phyloP scores from a whole-genome alignment of 2,329 filamentous ascomycete species.

The Didymella keratinophila region DNA sequence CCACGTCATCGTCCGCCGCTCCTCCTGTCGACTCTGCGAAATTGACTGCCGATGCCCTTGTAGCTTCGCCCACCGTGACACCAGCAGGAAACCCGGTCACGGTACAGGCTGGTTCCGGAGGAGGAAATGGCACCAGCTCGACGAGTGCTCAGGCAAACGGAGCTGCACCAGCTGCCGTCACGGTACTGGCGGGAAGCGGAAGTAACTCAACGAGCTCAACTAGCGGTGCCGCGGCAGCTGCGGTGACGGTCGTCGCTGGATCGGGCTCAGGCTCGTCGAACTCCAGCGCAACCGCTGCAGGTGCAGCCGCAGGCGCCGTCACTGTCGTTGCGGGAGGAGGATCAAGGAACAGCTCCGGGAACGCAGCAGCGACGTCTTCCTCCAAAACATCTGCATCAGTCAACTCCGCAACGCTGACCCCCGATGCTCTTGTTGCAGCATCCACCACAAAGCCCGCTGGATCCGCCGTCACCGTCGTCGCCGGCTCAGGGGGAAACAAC shows the following conservation, averaged over 20 bases:
- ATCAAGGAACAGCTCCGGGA: slow-evolving; percentile 18
- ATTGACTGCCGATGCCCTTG: slow-evolving; percentile 32
- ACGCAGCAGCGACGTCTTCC: slow-evolving; percentile 14
- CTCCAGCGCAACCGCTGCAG: slow-evolving; percentile 19
- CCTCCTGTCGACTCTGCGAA: slow-evolving; percentile 32
- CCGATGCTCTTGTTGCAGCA: slow-evolving; percentile 24
- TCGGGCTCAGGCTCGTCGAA: slow-evolving; percentile 22
- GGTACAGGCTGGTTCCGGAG: slow-evolving; percentile 25
- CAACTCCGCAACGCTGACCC: slow-evolving; percentile 25
- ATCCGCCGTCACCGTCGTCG: slow-evolving; percentile 34
- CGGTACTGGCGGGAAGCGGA: slow-evolving; percentile 25
- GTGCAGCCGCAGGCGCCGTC: slow-evolving; percentile 17
- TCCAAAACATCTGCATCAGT: slow-evolving; percentile 17
- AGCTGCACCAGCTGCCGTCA: slow-evolving; percentile 16
- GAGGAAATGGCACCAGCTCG: slow-evolving; percentile 12
- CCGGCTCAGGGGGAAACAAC: slow-evolving; percentile 20
- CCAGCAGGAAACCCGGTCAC: slow-evolving; percentile 28
- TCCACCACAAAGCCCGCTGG: slow-evolving; percentile 23
- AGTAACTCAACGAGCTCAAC: slow-evolving; percentile 19
- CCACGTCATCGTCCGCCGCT: slow-evolving; percentile 19
- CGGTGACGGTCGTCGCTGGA: slow-evolving; percentile 31
- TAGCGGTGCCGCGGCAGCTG: slow-evolving; percentile 13
- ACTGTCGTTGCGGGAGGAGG: slow-evolving; percentile 35
- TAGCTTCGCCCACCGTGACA: slow-evolving; percentile 31
- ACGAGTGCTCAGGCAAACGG: slow-evolving; percentile 12